A percentile compares a stretch with the other conserved stretches of the same genome.
These are phyloP conservation scores for Aureobasidium melanogenum DNA, from an alignment of 2,329 filamentous ascomycete species.

Conservation along the genomic window DNA sequence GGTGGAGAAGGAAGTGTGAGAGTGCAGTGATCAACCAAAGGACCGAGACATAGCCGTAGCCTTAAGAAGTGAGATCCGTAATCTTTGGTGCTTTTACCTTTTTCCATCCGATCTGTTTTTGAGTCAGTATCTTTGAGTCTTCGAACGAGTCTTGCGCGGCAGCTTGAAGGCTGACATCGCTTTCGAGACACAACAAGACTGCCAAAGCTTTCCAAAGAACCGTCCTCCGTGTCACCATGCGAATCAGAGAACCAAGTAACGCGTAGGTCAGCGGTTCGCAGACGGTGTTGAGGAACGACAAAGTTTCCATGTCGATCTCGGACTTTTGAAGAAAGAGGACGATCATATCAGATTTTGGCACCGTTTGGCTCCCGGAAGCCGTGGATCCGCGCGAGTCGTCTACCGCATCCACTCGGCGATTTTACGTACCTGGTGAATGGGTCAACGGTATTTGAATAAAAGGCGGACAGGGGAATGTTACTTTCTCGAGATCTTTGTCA, in stretches of 20 bases:
- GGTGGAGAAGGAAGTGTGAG: background rate
- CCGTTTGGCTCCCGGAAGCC: background rate
- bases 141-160: background rate
- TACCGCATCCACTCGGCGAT: background rate
- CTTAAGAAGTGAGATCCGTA: background rate
- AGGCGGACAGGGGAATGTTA: background rate
- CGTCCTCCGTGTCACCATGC: background rate
- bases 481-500: background rate
- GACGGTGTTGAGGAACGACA: background rate
- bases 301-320: background rate
- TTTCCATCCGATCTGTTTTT: background rate
- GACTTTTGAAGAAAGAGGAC: background rate
- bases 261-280: background rate
- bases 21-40: background rate
- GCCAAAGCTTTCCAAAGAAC: background rate
- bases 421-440: background rate
- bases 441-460: background rate
- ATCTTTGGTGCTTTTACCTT: background rate
- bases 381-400: background rate
- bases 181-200: background rate
- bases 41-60: background rate
- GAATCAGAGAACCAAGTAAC: background rate
- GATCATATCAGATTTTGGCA: background rate
- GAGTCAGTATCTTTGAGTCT: too few species aligned
- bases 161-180: background rate